Evolutionary conservation across 805 yeast genomes (phyloP), one percentile per base, ranked within the genome.

Genomic region (Grigorovia humatica): DNA sequence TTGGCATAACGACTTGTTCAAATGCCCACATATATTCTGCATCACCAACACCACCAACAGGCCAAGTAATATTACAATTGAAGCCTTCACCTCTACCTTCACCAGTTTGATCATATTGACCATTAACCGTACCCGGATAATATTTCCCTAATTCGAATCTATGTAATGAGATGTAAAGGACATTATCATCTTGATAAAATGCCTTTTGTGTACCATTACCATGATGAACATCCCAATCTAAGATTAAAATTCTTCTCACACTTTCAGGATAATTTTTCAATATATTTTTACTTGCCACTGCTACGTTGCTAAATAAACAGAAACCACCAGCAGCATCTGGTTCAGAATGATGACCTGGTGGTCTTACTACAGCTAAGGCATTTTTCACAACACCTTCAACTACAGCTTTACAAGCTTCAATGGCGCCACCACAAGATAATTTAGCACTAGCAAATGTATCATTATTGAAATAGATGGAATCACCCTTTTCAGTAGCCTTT

Each of bases 311-410:
- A 65, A 93, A 93, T 46, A 93, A 73, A 70, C 99, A 93, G 66
- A 93, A 93, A 13, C 99, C 99, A 47, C 96, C 98, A 0, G 99
- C 95, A 15, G 89, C 74, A 58, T 88, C 93, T 1, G 99, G 99
- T 64, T 95, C 99, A 0, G 99, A 98, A 65, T 93, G 99, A 71
- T 93, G 99, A 7, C 99, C 99, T 0, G 99, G 99, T 1, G 99
- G 99, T 57, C 99, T 80, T 15, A 93, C 96, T 8, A 93, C 87
- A 0, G 99, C 99, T 48, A 93, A 64, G 0, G 97, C 83, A 65
- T 93, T 93, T 63, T 88, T 88, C 32, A 91, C 98, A 51, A 77
- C 73, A 2, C 96, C 95, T 65, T 90, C 97, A 9, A 93, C 85
- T 19, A 93, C 98, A 0, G 98, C 96, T 57, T 81, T 80, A 67